Conservation (phyloP, 192 early-diverging fungal genomes). For the Podila horticola region DNA sequence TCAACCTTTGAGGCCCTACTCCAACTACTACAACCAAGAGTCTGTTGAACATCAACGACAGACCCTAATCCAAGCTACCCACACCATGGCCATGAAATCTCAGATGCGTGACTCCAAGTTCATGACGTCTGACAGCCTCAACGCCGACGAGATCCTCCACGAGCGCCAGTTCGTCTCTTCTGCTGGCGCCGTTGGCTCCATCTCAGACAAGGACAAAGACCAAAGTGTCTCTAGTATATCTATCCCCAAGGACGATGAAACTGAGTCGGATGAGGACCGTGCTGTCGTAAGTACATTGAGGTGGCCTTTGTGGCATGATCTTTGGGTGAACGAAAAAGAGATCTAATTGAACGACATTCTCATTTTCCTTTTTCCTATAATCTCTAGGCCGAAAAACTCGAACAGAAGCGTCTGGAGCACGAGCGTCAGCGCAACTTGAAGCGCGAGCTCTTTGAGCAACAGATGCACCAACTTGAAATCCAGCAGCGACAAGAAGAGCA, state of each 20-base stretch:
- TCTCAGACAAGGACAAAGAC: not conserved
- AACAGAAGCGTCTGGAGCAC: slow-evolving; percentile 58
- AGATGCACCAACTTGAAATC: slow-evolving; percentile 60
- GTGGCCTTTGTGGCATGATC: no score
- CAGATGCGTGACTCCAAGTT: slow-evolving; percentile 22
- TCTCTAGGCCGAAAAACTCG: slow-evolving; percentile 51
- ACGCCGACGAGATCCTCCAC: slow-evolving; percentile 26
- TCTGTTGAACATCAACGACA: slow-evolving; percentile 1
- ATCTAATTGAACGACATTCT: not conserved
- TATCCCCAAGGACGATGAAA: slow-evolving; percentile 8
- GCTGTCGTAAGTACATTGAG: slow-evolving; percentile 27
- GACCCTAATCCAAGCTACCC: not conserved
- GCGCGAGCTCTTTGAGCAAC: slow-evolving; percentile 55
- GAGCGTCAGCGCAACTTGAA: slow-evolving; percentile 55
- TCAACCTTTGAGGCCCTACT: not conserved
- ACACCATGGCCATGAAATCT: slow-evolving; percentile 39
- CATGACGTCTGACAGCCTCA: slow-evolving; percentile 4
- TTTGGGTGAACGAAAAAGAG: not conserved
- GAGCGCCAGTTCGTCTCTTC: slow-evolving; percentile 15
- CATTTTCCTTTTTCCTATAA: not conserved
- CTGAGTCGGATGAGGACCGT: slow-evolving; percentile 32
- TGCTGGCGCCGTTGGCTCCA: slow-evolving; percentile 10
- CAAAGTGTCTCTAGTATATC: not conserved
- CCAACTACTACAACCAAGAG: not conserved
- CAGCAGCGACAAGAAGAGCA: slow-evolving; percentile 59